phyloP scores from a whole-genome alignment of 306 rosid species.

The Purshia tridentata region DNA sequence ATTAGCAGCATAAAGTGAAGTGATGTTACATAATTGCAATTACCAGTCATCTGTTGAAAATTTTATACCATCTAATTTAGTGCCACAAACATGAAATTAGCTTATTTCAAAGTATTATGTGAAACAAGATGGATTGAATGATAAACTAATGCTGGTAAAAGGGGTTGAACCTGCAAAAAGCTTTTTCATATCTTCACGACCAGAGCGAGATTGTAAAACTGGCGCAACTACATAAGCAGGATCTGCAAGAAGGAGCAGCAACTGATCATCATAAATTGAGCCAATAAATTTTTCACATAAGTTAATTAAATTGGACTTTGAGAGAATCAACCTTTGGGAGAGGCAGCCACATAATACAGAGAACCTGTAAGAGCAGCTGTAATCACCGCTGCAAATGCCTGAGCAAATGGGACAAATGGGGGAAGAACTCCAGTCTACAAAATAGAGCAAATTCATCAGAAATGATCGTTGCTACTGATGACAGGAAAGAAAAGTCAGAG shows the following conservation, averaged over 20 bases:
- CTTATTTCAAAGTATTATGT: neutral
- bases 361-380: slow-evolving; percentile 91
- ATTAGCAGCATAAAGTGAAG: neutral
- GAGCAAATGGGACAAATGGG: slow-evolving; percentile 96
- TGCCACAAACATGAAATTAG: neutral
- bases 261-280: slow-evolving; percentile 17
- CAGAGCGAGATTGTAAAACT: slow-evolving; percentile 69
- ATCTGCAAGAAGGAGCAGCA: slow-evolving; percentile 46
- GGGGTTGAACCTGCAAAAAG: slow-evolving; percentile 72
- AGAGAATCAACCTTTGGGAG: slow-evolving; percentile 73
- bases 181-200: slow-evolving; percentile 75
- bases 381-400: slow-evolving; percentile 91
- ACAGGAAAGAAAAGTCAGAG: neutral
- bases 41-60: neutral
- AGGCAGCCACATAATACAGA: slow-evolving; percentile 85
- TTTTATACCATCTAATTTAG: neutral
- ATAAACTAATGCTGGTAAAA: neutral
- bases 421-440: slow-evolving; percentile 85
- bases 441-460: slow-evolving; percentile 13
- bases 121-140: neutral
- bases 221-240: slow-evolving; percentile 92
- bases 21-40: neutral
- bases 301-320: neutral
- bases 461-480: slow-evolving; percentile 14
- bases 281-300: neutral